Conservation (phyloP, 75 land plant genomes). For the Gnetum montanum region DNA sequence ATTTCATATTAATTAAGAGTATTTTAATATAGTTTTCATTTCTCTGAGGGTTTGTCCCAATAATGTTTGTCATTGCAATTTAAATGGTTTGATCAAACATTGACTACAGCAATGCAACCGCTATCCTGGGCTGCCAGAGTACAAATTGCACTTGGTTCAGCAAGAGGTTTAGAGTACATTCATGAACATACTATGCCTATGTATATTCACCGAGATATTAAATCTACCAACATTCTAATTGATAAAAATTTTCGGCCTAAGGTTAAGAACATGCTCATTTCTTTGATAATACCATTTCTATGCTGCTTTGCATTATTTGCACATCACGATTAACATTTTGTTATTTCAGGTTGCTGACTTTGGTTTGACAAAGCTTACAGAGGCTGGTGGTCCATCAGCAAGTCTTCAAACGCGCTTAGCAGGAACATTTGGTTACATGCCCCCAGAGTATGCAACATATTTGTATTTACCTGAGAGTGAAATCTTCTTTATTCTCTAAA, state of each 20-base stretch:
- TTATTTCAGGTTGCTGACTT: constrained; percentile 87
- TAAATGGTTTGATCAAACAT: not conserved
- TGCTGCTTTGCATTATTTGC: not conserved
- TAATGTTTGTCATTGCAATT: not conserved
- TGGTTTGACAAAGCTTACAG: constrained; percentile 87
- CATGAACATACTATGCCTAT: constrained; percentile 95
- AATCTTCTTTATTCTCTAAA: too few species aligned
- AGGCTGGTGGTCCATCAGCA: constrained; percentile 41
- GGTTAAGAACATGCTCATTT: constrained; percentile 29
- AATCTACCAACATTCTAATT: constrained; percentile 86
- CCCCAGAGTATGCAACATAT: constrained; percentile 88
- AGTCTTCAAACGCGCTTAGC: constrained; percentile 58
- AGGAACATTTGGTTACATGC: constrained; percentile 97
- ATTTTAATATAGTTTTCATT: not conserved
- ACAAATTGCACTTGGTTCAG: constrained; percentile 95
- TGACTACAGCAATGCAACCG: constrained; percentile 11
- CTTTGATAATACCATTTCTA: not conserved
- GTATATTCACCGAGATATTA: constrained; percentile 94
- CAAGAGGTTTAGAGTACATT: constrained; percentile 94
- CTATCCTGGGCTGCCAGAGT: constrained; percentile 68
- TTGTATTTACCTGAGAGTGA: not conserved
- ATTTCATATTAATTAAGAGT: not conserved
- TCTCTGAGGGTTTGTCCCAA: not conserved
- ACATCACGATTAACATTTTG: not conserved
- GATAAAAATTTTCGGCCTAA: constrained; percentile 78